phyloP scores from a whole-genome alignment of 305 asterid species.

The Solanum hybrid region DNA sequence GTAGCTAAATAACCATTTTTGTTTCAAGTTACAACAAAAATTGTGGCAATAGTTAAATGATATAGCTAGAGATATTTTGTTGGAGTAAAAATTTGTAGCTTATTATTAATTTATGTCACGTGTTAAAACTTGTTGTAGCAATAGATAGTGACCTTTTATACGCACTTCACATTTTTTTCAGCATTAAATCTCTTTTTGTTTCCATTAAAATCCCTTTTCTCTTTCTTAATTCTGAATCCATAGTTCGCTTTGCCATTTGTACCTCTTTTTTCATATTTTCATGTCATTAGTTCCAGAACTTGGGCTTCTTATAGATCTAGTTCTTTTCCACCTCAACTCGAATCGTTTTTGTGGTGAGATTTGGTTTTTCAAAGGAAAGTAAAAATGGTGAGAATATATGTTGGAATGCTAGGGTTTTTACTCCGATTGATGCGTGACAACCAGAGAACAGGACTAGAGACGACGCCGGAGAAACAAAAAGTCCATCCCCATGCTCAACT shows the following conservation, averaged over 20 bases:
- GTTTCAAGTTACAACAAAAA: too few species aligned
- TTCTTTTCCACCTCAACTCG: not conserved
- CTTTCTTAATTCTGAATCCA: not conserved
- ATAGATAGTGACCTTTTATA: too few species aligned
- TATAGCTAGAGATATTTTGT: too few species aligned
- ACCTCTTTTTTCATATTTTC: not conserved
- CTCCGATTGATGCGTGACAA: not conserved
- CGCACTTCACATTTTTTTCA: not conserved
- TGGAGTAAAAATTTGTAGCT: too few species aligned
- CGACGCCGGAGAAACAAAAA: constrained; percentile 18
- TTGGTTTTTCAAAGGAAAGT: not conserved
- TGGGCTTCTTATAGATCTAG: not conserved
- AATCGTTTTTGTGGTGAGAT: not conserved
- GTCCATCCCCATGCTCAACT: constrained; percentile 22
- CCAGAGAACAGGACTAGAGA: not conserved
- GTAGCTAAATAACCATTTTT: too few species aligned
- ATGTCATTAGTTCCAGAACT: not conserved
- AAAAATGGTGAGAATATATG: not conserved
- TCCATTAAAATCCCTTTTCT: not conserved
- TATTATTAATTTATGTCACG: too few species aligned
- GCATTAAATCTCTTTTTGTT: not conserved
- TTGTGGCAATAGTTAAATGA: too few species aligned
- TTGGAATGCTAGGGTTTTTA: not conserved
- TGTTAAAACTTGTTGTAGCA: too few species aligned
- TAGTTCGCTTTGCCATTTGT: not conserved